phyloP scores from a whole-genome alignment of 306 rosid species.

The Cicer judaicum region DNA sequence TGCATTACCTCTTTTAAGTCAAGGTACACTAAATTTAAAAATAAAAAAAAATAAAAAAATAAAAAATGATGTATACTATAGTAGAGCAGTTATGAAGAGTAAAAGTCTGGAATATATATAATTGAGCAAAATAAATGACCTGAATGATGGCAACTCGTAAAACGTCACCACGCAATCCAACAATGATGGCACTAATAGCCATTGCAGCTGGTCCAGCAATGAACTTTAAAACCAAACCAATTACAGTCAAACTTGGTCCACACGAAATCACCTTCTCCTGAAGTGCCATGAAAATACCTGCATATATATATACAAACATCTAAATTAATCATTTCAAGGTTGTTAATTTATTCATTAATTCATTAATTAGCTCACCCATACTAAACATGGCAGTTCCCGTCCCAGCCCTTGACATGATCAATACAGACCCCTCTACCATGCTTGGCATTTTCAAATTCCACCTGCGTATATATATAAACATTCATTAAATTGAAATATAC shows the following conservation, averaged over 20 bases:
- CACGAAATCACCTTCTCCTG: constrained; percentile 81
- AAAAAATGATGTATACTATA: too few relatives aligned
- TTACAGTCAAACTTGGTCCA: constrained; percentile 60
- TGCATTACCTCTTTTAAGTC: too few relatives aligned
- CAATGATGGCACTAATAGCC: constrained; percentile 77
- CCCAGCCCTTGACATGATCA: constrained; percentile 89
- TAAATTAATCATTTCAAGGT: too few relatives aligned
- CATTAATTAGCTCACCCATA: constrained; percentile 67
- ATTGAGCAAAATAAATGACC: constrained; percentile 24
- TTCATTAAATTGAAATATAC: neutral
- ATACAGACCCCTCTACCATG: constrained; percentile 76
- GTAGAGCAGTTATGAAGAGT: too few relatives aligned
- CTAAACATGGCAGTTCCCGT: constrained; percentile 96
- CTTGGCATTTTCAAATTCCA: constrained; percentile 80
- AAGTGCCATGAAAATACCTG: constrained; percentile 94
- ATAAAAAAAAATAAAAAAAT: too few relatives aligned
- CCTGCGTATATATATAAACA: constrained; percentile 45
- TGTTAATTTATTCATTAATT: too few relatives aligned
- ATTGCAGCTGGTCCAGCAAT: constrained; percentile 93
- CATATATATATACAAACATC: neutral
- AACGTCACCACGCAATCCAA: constrained; percentile 85
- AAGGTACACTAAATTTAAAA: too few relatives aligned
- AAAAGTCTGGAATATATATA: too few relatives aligned
- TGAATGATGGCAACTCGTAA: constrained; percentile 85
- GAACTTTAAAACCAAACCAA: constrained; percentile 83